Conservation (phyloP, 257 asterid genomes). For the Cinchona pubescens region DNA sequence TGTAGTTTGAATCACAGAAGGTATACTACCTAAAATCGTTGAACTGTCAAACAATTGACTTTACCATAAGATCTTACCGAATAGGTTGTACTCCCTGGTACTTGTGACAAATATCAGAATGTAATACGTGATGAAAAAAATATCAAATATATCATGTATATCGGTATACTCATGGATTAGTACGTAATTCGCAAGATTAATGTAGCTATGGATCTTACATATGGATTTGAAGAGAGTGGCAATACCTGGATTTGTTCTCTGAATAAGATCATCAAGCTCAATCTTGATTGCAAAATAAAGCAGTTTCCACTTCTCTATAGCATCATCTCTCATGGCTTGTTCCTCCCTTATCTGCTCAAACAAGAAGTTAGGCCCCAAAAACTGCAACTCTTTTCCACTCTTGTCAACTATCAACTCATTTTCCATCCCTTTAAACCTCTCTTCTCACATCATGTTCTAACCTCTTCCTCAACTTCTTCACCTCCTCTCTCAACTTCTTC, state of each 20-base stretch:
- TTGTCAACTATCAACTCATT: constrained; percentile 7
- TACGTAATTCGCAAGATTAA: too few species aligned
- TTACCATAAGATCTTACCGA: too few species aligned
- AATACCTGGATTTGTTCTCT: constrained; percentile 51
- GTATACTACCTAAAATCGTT: neutral
- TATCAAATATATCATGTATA: too few species aligned
- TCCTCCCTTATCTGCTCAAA: constrained; percentile 29
- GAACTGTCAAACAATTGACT: neutral
- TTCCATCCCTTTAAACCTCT: constrained; percentile 21
- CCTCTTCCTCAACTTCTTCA: constrained; percentile 37
- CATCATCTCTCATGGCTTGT: constrained; percentile 47
- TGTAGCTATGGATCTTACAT: neutral
- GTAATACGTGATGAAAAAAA: too few species aligned
- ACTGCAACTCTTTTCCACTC: constrained; percentile 17
- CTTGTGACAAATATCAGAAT: too few species aligned
- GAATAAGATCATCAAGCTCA: constrained; percentile 90
- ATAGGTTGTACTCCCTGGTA: too few species aligned
- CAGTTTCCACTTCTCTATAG: constrained; percentile 78
- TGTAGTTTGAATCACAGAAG: neutral
- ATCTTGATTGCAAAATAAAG: constrained; percentile 75
- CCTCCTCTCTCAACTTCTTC: constrained; percentile 47
- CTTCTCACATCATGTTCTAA: constrained; percentile 36
- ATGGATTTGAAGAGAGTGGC: neutral
- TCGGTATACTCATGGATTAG: too few species aligned
- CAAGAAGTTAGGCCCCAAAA: constrained; percentile 15